Evolutionary conservation across 371 early-diverging fungal species (phyloP), one percentile per base, ranked within the genome.

Genomic region (Lichtheimia ornata): DNA sequence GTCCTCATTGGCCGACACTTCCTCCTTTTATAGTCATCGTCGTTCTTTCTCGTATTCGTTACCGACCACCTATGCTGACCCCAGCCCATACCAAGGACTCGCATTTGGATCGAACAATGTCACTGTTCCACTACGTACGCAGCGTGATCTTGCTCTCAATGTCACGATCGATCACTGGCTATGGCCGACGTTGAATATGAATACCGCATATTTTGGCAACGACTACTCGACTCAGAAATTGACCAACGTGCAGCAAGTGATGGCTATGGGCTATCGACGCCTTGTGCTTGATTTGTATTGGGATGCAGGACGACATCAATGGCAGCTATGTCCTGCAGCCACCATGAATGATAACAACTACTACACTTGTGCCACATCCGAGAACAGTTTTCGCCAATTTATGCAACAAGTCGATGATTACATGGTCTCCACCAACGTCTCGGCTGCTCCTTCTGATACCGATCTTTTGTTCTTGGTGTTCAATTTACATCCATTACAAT

Each of bases 111-210:
- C 72, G 7, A 51, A 58, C 14, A 63, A 59, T 40, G 55, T 78
- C 1, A 58, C 64, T 0, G 53, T 58, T 11, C 71, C 74, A 17
- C 58, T 74, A 6, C 63, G 71, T 35, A 66, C 68, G n/a, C 80
- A 79, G 44, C 60, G 80, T 42, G 80, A 79, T 61, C 62, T 79
- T 52, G 71, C 70, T 9, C 59, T 65, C 53, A 76, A 79, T 63
- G 58, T 69, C 4, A 74, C 76, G 3, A 69, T 79, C 28, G 71
- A 79, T 50, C 69, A 67, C 17, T 61, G 58, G 9, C 52, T 74
- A n/a, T 76, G 73, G 76, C 80, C 80, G n/a, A 70, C 80, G 15
- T 40, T 79, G 9, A 53, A 69, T 20, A 44, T 79, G 15, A 59
- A 69, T 7, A 60, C 63, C 28, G 65, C 67, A 54, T 79, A 69